Percentiles rank a stretch among this genome's conserved stretches.
Conservation (phyloP, 1,284 basidiomycete species). For the Heliocybe sulcata region DNA sequence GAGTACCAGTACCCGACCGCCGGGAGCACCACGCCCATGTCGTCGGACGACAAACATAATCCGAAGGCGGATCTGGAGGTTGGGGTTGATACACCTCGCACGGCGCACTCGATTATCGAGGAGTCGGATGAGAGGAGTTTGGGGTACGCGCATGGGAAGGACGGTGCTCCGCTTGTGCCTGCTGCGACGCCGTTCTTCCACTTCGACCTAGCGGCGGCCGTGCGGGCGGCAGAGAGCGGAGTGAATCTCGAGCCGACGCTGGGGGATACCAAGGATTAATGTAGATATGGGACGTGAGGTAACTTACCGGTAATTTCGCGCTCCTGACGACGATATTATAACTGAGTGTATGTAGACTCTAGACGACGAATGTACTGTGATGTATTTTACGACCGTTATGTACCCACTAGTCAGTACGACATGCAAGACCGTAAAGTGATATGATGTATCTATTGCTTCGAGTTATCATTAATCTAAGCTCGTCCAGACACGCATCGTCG, state of each 20-base stretch:
- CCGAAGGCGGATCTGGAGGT: neutral
- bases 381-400: neutral
- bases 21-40: too few relatives aligned
- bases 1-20: slow-evolving; percentile 3
- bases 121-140: neutral
- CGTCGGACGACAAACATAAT: neutral
- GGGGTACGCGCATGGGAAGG: slow-evolving; percentile 9
- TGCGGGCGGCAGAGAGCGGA: slow-evolving; percentile 57
- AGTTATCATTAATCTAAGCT: slow-evolving; percentile 29
- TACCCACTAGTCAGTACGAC: neutral
- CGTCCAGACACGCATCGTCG: slow-evolving; percentile 60
- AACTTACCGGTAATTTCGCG: too few relatives aligned
- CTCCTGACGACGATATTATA: neutral
- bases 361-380: neutral
- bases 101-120: neutral
- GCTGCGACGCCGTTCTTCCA: slow-evolving; percentile 83
- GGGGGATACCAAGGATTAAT: slow-evolving; percentile 1
- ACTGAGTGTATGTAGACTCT: neutral
- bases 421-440: neutral
- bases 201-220: slow-evolving; percentile 70
- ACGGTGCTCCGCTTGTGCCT: slow-evolving; percentile 35
- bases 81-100: neutral
- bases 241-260: neutral
- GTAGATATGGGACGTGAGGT: too few relatives aligned
- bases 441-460: too few relatives aligned